Evolutionary conservation across 2,329 filamentous ascomycete species (phyloP).

Genomic region (Epichloe aotearoae): DNA sequence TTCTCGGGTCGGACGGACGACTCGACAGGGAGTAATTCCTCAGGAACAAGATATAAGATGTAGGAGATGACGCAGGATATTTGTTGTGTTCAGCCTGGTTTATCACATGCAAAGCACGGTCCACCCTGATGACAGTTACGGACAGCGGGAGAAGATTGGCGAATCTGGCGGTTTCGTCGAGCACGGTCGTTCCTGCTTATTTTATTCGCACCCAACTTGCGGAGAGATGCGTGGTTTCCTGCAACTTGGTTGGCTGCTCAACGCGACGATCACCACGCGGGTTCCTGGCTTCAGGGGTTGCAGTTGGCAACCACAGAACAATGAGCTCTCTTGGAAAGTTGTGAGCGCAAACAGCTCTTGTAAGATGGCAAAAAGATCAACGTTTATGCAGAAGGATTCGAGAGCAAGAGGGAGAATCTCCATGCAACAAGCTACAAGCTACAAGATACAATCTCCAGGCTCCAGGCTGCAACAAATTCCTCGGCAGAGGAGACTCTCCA

Average conservation of each 20-base stretch:
- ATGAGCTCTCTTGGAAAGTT: not conserved
- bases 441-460: not conserved
- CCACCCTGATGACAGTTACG: not conserved
- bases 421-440: not conserved
- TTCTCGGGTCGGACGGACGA: not conserved
- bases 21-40: not conserved
- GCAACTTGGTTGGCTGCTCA: not conserved
- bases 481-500: not conserved
- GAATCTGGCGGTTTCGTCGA: not conserved
- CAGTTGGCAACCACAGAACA: not conserved
- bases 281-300: not conserved
- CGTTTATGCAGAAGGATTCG: not conserved
- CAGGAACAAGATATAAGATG: not conserved
- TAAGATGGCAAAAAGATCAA: not conserved
- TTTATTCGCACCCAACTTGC: not conserved
- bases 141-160: not conserved
- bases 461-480: not conserved
- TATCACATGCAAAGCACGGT: not conserved
- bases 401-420: not conserved
- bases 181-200: not conserved
- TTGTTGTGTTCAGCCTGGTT: not conserved
- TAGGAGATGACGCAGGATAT: not conserved
- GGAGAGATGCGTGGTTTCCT: not conserved
- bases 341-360: not conserved
- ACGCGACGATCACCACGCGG: not conserved